Base-by-base conservation (phyloP, 2,329 filamentous ascomycete species). In the Fusarium liriodendri region DNA sequence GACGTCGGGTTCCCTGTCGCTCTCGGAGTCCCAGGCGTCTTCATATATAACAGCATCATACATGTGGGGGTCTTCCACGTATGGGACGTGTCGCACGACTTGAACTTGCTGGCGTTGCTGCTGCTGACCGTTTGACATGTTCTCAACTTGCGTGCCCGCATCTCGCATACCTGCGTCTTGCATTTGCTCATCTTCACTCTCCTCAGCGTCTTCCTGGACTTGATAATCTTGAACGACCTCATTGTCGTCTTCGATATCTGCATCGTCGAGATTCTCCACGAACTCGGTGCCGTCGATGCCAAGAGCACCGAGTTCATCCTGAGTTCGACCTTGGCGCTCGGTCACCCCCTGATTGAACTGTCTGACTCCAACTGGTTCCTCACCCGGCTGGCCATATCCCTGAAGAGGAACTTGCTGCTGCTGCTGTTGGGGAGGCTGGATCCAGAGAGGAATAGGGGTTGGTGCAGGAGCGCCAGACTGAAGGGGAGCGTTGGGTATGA, bases 241-340 rank as follows among this genome's bases (percentile, higher is more conserved):
- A 20, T 32, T 16, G 1, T 10, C 27, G 10, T 14, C 47, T 14
- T 8, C 25, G 11, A 32, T 32, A 14, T 13, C 27, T 13, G 47
- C 47, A 4, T 54, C 47, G 18, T 33, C 27, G 18, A 32, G 27
- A 20, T 32, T 54, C 1, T 20, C 27, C 47, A 54, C 27, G 4
- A 32, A 32, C 3, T 52, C 47, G 27, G 27, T 54, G 20, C 55
- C 59, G 9, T 52, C 9, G 25, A 76, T 16, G 5, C 74, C 74
- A 27, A 64, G 38, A 13, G 47, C 20, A 11, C 64, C 47, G 2
- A 76, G 69, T 11, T 74, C 58, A 20, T 45, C 60, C 38, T 70
- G 47, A 32, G 74, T 75, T 18, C 66, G 64, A 35, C 40, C 50
- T 42, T 67, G 29, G 11, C 74, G 69, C 16, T 47, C 25, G 1